phyloP scores from a whole-genome alignment of 805 yeast genomes.

The Candida arabinofermentans region DNA sequence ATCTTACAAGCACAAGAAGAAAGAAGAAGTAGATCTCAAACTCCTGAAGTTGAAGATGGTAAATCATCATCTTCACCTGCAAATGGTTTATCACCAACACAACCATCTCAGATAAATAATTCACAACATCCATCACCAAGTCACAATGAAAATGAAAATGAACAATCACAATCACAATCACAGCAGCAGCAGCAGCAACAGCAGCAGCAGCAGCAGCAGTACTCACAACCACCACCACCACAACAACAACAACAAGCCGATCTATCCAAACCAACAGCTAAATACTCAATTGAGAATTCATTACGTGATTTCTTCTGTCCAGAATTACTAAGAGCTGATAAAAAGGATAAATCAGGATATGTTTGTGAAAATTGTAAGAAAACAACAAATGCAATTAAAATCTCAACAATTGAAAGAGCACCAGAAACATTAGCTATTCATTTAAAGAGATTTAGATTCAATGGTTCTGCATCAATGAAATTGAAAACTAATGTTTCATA shows the following conservation, averaged over 20 bases:
- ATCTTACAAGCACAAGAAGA: slow-evolving; percentile 25
- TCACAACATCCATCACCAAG: slow-evolving; percentile 1
- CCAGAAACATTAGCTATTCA: slow-evolving; percentile 89
- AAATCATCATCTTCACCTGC: slow-evolving; percentile 4
- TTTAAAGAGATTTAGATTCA: slow-evolving; percentile 85
- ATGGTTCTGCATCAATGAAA: slow-evolving; percentile 71
- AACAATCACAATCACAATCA: neutral
- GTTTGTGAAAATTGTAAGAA: slow-evolving; percentile 82
- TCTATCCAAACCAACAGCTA: slow-evolving; percentile 10
- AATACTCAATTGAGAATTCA: slow-evolving; percentile 70
- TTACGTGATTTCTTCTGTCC: slow-evolving; percentile 78
- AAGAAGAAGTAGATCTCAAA: slow-evolving; percentile 22
- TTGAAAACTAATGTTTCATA: slow-evolving; percentile 84
- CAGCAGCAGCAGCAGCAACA: no score
- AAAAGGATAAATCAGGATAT: slow-evolving; percentile 70
- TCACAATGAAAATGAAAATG: no score
- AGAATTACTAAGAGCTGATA: slow-evolving; percentile 69
- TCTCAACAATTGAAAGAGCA: slow-evolving; percentile 67
- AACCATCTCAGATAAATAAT: slow-evolving; percentile 1
- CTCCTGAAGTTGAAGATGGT: slow-evolving; percentile 17
- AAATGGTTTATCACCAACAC: neutral
- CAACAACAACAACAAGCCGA: slow-evolving; percentile 1
- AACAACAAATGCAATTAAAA: slow-evolving; percentile 73
- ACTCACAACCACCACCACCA: slow-evolving; percentile 5
- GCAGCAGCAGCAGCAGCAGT: slow-evolving; percentile 1